A percentile compares a stretch with the other conserved stretches of the same genome.
Evolutionary conservation across 2,329 filamentous ascomycete species (phyloP).

Genomic region (Talaromyces sp.): DNA sequence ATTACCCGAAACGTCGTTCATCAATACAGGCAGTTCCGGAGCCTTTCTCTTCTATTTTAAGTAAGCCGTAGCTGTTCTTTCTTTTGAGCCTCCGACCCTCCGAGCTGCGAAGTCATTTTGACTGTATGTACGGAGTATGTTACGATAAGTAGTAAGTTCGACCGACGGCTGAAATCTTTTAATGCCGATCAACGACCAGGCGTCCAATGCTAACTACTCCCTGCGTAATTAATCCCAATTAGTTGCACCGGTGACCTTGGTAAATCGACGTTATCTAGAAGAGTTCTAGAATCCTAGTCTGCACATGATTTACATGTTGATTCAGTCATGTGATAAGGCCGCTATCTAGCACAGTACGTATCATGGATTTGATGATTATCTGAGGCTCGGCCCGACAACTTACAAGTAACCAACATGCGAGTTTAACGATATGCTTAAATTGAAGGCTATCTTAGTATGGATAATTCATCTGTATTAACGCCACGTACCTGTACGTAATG

Average conservation of each 20-base stretch:
- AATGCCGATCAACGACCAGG: slow-evolving; percentile 4
- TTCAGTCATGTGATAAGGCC: background rate
- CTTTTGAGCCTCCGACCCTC: too few species aligned
- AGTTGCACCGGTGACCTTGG: background rate
- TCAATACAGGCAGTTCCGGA: too few species aligned
- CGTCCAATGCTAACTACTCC: background rate
- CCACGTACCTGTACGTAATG: too few species aligned
- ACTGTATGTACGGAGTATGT: background rate
- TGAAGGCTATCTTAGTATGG: background rate
- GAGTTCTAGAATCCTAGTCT: background rate
- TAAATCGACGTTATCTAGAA: slow-evolving; percentile 3
- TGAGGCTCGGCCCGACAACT: background rate
- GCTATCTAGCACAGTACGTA: too few species aligned
- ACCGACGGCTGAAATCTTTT: background rate
- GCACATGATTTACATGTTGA: background rate
- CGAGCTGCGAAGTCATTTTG: too few species aligned
- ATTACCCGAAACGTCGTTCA: too few species aligned
- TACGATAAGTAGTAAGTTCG: too few species aligned
- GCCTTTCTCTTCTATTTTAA: background rate
- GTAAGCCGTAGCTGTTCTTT: background rate
- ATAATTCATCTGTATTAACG: too few species aligned
- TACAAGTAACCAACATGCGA: background rate
- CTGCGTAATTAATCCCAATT: background rate
- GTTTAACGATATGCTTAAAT: background rate
- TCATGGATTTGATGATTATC: background rate